Evolutionary conservation across 1,284 basidiomycete species (phyloP).

Genomic region (Puccinia coronata): DNA sequence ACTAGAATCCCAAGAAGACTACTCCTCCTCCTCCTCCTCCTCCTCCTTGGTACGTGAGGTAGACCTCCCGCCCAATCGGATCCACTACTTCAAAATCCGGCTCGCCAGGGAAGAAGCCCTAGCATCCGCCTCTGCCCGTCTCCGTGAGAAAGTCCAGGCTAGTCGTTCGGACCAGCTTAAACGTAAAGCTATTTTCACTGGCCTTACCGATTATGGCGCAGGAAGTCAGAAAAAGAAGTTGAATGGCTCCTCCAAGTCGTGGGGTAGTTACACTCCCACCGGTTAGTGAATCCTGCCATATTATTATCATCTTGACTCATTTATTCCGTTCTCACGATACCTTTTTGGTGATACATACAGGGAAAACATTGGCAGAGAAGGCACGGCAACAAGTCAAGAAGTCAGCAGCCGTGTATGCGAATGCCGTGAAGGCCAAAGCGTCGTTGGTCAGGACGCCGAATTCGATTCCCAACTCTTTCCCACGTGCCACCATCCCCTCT

Average conservation of each 20-base stretch:
- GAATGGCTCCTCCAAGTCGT: not conserved
- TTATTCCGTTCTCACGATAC: no score
- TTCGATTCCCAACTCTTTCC: not conserved
- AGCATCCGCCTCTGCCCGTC: constrained; percentile 28
- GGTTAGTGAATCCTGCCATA: no score
- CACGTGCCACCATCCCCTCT: not conserved
- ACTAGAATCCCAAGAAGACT: not conserved
- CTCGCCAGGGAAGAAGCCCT: constrained; percentile 37
- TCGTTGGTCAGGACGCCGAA: not conserved
- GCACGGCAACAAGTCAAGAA: constrained; percentile 46
- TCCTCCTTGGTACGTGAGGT: constrained; percentile 1
- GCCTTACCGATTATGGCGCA: constrained; percentile 29
- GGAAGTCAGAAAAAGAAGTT: constrained; percentile 41
- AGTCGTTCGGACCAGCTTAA: constrained; percentile 39
- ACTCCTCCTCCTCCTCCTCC: no score
- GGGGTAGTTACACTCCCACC: constrained; percentile 3
- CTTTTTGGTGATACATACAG: not conserved
- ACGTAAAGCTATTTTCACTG: constrained; percentile 41
- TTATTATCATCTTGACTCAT: no score
- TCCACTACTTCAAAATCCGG: constrained; percentile 27
- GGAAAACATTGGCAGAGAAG: constrained; percentile 42
- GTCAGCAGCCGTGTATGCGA: constrained; percentile 36
- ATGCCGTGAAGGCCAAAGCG: constrained; percentile 18
- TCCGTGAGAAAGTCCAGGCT: constrained; percentile 26
- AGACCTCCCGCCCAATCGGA: constrained; percentile 22